Evolutionary conservation across 495 filamentous ascomycete species (phyloP).

Genomic region (Penicillium atrosanguineum): DNA sequence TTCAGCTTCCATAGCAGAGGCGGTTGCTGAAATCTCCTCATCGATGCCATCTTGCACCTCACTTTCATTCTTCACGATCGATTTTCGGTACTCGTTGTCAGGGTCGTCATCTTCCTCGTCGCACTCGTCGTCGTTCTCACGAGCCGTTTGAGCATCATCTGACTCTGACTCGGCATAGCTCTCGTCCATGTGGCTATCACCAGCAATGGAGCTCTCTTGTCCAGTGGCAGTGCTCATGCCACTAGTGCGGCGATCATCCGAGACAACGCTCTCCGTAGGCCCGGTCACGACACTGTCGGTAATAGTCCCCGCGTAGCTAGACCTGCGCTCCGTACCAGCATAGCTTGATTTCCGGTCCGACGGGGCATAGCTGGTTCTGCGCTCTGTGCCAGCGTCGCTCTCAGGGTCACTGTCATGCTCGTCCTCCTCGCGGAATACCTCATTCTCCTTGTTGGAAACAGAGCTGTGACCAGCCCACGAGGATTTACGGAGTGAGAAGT

Average conservation of each 20-base stretch:
- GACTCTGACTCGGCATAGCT: slow-evolving; percentile 8
- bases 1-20: slow-evolving; percentile 31
- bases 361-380: slow-evolving; percentile 47
- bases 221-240: slow-evolving; percentile 43
- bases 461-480: slow-evolving; percentile 64
- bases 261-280: slow-evolving; percentile 48
- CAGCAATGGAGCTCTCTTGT: slow-evolving; percentile 17
- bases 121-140: slow-evolving; percentile 11
- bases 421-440: slow-evolving; percentile 53
- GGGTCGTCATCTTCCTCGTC: slow-evolving; percentile 15
- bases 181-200: slow-evolving; percentile 3
- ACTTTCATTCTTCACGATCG: slow-evolving; percentile 2
- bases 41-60: slow-evolving; percentile 8
- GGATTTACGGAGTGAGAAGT: slow-evolving; percentile 62
- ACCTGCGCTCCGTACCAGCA: slow-evolving; percentile 15
- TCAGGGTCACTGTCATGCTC: slow-evolving; percentile 41
- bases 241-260: slow-evolving; percentile 49
- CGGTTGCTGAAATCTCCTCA: slow-evolving; percentile 25
- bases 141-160: slow-evolving; percentile 20
- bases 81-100: slow-evolving; percentile 12
- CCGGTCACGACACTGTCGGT: slow-evolving; percentile 48
- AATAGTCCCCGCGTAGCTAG: slow-evolving; percentile 46
- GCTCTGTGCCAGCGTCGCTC: slow-evolving; percentile 53
- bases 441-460: slow-evolving; percentile 61
- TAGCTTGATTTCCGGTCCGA: slow-evolving; percentile 53